phyloP scores from a whole-genome alignment of 768 basidiomycete species.

The Pleurotus tuber-regium region DNA sequence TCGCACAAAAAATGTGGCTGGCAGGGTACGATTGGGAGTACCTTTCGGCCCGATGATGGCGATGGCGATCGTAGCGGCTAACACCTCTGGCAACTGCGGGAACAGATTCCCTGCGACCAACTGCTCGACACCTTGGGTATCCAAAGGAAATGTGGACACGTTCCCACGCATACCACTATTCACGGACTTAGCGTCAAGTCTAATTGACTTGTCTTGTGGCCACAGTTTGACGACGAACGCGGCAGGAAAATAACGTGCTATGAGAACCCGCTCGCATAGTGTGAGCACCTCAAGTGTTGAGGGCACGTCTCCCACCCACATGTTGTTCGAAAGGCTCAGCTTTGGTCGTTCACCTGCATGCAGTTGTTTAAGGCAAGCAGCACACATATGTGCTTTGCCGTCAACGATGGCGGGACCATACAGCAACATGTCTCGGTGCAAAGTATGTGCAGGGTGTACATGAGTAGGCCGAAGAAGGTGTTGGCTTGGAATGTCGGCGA shows the following conservation, averaged over 20 bases:
- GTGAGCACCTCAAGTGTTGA: slow-evolving; percentile 23
- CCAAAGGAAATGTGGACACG: slow-evolving; percentile 28
- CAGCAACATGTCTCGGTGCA: neutral
- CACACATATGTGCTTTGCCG: slow-evolving; percentile 4
- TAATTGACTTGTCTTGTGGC: slow-evolving; percentile 21
- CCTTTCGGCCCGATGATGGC: slow-evolving; percentile 26
- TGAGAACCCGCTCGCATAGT: slow-evolving; percentile 32
- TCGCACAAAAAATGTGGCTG: slow-evolving; percentile 22
- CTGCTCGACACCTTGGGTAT: slow-evolving; percentile 15
- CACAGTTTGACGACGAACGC: slow-evolving; percentile 36
- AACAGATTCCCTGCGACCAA: slow-evolving; percentile 24
- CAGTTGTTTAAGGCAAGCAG: slow-evolving; percentile 10
- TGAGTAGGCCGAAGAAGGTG: neutral
- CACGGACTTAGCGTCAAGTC: slow-evolving; percentile 2
- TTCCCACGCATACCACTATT: slow-evolving; percentile 29
- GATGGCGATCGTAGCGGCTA: slow-evolving; percentile 27
- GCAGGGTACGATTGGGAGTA: slow-evolving; percentile 18
- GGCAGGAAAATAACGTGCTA: slow-evolving; percentile 27
- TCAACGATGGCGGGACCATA: neutral
- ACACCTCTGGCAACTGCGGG: slow-evolving; percentile 19
- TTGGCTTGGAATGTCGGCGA: neutral
- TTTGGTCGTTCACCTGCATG: slow-evolving; percentile 10
- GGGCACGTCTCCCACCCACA: slow-evolving; percentile 39
- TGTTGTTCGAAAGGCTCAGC: slow-evolving; percentile 31
- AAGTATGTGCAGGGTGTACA: neutral